These are phyloP conservation scores for Telfairia occidentalis DNA, from an alignment of 331 rosid genomes.

Conservation along the genomic window DNA sequence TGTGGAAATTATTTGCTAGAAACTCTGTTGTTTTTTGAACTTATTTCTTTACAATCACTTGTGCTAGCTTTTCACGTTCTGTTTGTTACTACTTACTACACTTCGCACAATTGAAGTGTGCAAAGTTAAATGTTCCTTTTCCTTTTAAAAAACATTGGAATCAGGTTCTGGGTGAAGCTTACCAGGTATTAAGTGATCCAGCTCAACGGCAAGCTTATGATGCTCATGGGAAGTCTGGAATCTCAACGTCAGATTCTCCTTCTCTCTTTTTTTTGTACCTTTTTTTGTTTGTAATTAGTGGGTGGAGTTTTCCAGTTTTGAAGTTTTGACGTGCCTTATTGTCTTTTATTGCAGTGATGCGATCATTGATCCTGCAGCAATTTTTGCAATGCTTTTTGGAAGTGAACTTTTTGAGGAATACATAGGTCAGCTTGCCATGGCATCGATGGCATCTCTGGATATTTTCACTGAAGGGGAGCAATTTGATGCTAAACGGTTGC, in stretches of 20 bases:
- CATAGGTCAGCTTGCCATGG: conserved; percentile 96
- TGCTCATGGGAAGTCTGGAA: conserved; percentile 79
- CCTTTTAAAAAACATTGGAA: conserved; percentile 10
- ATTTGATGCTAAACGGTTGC: conserved; percentile 70
- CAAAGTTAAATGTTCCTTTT: background rate
- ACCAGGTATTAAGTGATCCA: conserved; percentile 89
- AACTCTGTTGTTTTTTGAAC: background rate
- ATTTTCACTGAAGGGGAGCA: conserved; percentile 81
- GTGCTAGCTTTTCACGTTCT: background rate
- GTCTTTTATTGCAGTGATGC: conserved; percentile 49
- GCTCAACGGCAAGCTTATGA: conserved; percentile 86
- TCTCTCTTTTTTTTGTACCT: background rate
- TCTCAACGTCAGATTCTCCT: conserved; percentile 66
- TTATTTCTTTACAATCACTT: background rate
- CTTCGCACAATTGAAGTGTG: background rate
- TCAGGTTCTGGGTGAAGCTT: conserved; percentile 96
- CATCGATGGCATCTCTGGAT: conserved; percentile 93
- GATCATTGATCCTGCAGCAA: conserved; percentile 96
- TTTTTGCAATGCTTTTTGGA: conserved; percentile 97
- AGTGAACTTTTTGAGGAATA: conserved; percentile 98
- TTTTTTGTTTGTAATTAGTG: background rate
- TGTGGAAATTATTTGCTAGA: background rate
- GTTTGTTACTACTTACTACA: background rate
- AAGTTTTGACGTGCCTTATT: conserved; percentile 11
- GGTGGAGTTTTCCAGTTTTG: conserved; percentile 7